phyloP scores from a whole-genome alignment of 2,329 filamentous ascomycete genomes.

The Madurella fahalii region DNA sequence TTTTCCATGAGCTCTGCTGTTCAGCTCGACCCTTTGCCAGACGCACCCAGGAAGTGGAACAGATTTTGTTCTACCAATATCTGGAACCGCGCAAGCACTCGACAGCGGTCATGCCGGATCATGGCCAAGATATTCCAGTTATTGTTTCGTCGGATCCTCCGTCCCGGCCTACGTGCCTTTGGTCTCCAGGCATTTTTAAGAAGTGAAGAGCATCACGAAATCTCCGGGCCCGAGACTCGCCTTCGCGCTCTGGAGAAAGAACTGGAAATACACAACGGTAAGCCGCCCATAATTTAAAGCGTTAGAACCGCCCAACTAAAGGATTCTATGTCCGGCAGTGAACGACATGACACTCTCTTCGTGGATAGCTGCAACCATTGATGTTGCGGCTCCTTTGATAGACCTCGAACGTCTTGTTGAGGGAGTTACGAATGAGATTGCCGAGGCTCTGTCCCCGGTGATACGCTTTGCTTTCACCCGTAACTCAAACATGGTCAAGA shows the following conservation, averaged over 20 bases:
- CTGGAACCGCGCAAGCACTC: slow-evolving; percentile 6
- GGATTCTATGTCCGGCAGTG: not conserved
- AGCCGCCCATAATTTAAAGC: not conserved
- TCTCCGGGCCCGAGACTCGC: slow-evolving; percentile 7
- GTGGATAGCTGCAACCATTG: slow-evolving; percentile 10
- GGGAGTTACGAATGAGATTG: slow-evolving; percentile 4
- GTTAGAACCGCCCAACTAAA: not conserved
- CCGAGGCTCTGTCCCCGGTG: slow-evolving; percentile 8
- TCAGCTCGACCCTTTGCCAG: not conserved
- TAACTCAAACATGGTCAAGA: slow-evolving; percentile 4
- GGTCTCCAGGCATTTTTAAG: slow-evolving; percentile 9
- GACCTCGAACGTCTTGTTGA: slow-evolving; percentile 1
- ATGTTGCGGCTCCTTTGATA: not conserved
- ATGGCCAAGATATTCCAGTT: slow-evolving; percentile 17
- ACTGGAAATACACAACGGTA: slow-evolving; percentile 8
- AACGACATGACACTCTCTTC: not conserved
- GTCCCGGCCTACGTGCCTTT: slow-evolving; percentile 11
- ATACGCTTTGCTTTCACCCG: not conserved
- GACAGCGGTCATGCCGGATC: slow-evolving; percentile 10
- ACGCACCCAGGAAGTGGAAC: not conserved
- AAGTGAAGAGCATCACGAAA: not conserved
- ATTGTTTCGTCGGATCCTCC: slow-evolving; percentile 15
- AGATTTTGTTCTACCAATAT: not conserved
- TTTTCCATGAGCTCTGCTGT: slow-evolving; percentile 5
- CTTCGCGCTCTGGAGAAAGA: slow-evolving; percentile 13